Evolutionary conservation across 2,329 filamentous ascomycete genomes (phyloP).

Genomic region (Clarireedia paspali): DNA sequence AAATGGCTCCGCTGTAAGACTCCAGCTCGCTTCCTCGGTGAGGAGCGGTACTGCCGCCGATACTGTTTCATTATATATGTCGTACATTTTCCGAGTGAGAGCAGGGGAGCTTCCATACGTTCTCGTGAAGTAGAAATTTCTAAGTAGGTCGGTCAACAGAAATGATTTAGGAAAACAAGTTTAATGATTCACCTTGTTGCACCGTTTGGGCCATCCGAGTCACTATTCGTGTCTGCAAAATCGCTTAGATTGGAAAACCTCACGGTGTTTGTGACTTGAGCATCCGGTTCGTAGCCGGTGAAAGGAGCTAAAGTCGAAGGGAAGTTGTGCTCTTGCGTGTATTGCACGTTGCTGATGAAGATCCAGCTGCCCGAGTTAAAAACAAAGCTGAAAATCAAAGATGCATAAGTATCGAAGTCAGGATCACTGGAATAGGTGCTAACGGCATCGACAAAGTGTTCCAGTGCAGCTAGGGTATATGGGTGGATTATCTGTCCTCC

Average conservation of each 20-base stretch:
- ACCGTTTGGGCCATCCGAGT: neutral
- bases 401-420: neutral
- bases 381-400: neutral
- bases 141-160: neutral
- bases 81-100: slow-evolving; percentile 1
- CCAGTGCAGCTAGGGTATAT: neutral
- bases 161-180: neutral
- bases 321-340: neutral
- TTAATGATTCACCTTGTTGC: neutral
- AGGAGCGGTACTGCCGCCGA: neutral
- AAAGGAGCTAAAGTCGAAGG: neutral
- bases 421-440: neutral
- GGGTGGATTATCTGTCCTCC: neutral
- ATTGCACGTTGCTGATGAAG: neutral
- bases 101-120: neutral
- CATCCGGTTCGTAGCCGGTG: neutral
- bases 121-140: neutral
- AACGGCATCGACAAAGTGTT: slow-evolving; percentile 5
- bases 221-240: neutral
- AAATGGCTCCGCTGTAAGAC: slow-evolving; percentile 9
- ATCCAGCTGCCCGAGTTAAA: neutral
- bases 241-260: neutral
- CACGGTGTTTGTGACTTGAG: neutral
- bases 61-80: neutral
- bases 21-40: neutral